These are phyloP conservation scores for Noccaea bulbosa DNA, from an alignment of 345 rosid genomes.

Conservation along the genomic window DNA sequence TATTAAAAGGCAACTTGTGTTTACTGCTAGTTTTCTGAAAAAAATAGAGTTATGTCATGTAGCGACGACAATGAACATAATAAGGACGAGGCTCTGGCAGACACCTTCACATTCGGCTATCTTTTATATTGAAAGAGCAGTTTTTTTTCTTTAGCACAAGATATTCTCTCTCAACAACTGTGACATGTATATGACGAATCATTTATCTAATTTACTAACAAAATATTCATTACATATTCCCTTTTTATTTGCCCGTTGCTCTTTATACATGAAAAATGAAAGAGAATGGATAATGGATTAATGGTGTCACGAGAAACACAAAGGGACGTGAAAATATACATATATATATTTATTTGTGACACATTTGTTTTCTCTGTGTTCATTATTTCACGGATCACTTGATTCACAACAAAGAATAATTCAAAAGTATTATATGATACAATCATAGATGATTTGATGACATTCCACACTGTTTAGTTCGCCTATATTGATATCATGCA, in stretches of 20 bases:
- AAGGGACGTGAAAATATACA: constrained; percentile 4
- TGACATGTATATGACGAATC: neutral
- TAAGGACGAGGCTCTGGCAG: constrained; percentile 37
- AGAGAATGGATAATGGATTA: neutral
- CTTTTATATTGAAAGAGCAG: constrained; percentile 22
- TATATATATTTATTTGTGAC: neutral
- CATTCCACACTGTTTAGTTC: neutral
- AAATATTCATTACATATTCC: neutral
- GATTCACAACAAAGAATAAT: constrained; percentile 15
- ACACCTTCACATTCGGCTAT: constrained; percentile 36
- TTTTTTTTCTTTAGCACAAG: neutral
- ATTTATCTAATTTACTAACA: neutral
- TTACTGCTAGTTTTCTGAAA: constrained; percentile 10
- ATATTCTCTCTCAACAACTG: constrained; percentile 14
- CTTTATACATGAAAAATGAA: neutral
- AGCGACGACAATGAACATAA: constrained; percentile 42
- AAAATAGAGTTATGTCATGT: constrained; percentile 31
- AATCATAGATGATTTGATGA: constrained; percentile 11
- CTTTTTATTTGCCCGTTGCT: neutral
- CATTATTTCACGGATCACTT: constrained; percentile 16
- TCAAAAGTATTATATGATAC: neutral
- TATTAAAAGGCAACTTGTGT: constrained; percentile 32
- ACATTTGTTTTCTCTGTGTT: constrained; percentile 6
- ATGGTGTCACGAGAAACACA: constrained; percentile 34
- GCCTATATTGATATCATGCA: neutral